Base-by-base conservation (phyloP, 192 early-diverging fungal species). In the Rhizophagus clarus region DNA sequence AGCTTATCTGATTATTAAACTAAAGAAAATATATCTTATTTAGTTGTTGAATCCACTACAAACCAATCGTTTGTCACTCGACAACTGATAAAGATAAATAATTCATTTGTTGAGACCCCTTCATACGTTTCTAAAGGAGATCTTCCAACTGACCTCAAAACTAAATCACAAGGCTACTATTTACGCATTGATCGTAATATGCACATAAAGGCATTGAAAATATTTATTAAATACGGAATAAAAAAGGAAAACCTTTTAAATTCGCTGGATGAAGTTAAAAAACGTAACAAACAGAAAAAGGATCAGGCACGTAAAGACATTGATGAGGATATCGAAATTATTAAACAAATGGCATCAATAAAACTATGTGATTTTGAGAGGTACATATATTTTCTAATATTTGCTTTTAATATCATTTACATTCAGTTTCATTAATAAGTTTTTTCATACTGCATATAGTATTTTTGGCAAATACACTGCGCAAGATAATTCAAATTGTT, bases 41-140 rank as follows among this genome's bases (percentile, higher is more conserved):
- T 40, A 70, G 68, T 76, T 34, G 60, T 76, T 62, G 74, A 76
- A 76, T 76, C 74, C 4, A 22, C 51, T 63, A 9, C 24, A 28
- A 76, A 63, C 2, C 74, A 76, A 63, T 34, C 74, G 4, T 76
- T 76, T 7, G n/a, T 76, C n/a, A 76, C 74, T 20, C 31, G 74
- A 17, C 15, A 76, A 37, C 24, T 62, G 4, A 70, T 70, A 42
- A 40, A 32, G 10, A 14, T 8, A 7, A 2, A 20, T 22, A n/a
- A n/a, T n/a, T n/a, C n/a, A n/a, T n/a, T n/a, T n/a, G n/a, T 42
- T 70, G n/a, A 0, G 34, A 0, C 3, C 17, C 0, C 1, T 10
- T 2, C 34, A 11, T 14, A 22, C 0, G 10, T 70, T 40, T 17
- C 15, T 11, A 5, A 1, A n/a, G 0, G 12, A 4, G 0, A 20